Percentiles rank a stretch among this genome's conserved stretches.
phyloP scores from a whole-genome alignment of 495 filamentous ascomycete species.

The Xylaria acuta region DNA sequence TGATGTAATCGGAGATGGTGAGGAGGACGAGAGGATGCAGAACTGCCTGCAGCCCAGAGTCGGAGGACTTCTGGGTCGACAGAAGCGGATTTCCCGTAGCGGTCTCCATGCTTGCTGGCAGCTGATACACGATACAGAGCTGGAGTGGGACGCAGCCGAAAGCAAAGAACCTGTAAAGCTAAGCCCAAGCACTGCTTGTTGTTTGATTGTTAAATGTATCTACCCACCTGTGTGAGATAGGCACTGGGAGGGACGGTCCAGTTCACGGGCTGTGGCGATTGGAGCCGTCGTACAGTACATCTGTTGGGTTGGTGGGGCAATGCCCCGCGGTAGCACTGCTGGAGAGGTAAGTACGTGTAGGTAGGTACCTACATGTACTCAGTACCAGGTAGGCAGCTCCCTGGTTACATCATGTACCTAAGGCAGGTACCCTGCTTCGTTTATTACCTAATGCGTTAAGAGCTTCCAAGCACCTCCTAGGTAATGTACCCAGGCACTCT shows the following conservation, averaged over 20 bases:
- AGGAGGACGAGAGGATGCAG: conserved; percentile 95
- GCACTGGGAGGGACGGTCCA: background rate
- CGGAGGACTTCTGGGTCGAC: conserved; percentile 64
- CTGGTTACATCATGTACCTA: too few relatives aligned
- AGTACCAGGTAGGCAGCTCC: too few relatives aligned
- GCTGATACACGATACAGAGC: background rate
- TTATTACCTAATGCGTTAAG: background rate
- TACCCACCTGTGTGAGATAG: background rate
- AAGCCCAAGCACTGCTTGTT: background rate
- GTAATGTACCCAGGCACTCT: too few relatives aligned
- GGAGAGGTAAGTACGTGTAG: background rate
- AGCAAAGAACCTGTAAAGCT: conserved; percentile 7
- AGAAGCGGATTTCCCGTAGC: conserved; percentile 45
- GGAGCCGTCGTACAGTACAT: conserved; percentile 14
- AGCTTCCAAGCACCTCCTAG: background rate
- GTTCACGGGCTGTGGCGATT: background rate
- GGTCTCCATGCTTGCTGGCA: conserved; percentile 31
- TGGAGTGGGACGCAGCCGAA: conserved; percentile 6
- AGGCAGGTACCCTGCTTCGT: too few relatives aligned
- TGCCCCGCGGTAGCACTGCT: background rate
- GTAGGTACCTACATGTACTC: too few relatives aligned
- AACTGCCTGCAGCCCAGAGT: conserved; percentile 80
- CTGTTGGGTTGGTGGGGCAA: conserved; percentile 12
- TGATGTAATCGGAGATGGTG: conserved; percentile 96
- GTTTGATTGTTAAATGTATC: background rate